These are phyloP conservation scores for Alternaria novae-zelandiae DNA, from an alignment of 2,329 filamentous ascomycete genomes.

Conservation along the genomic window DNA sequence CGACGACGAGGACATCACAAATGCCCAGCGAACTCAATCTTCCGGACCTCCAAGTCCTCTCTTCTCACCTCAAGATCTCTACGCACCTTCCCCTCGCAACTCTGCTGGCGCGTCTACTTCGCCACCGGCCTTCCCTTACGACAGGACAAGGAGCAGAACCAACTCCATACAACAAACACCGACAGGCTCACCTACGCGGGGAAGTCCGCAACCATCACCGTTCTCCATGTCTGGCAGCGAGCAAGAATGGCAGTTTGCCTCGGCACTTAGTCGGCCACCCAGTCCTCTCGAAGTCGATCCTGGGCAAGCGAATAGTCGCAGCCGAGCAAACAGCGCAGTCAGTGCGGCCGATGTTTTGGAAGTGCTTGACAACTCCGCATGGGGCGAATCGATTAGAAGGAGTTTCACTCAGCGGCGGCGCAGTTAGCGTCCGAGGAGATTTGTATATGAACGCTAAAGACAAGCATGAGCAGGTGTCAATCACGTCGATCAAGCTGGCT, in stretches of 20 bases:
- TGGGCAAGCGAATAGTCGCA: conserved; percentile 55
- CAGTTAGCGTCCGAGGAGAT: conserved; percentile 12
- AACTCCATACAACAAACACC: conserved; percentile 51
- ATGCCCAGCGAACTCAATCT: conserved; percentile 46
- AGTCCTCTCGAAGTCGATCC: conserved; percentile 43
- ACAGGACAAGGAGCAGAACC: conserved; percentile 39
- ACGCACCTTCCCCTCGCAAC: conserved; percentile 24
- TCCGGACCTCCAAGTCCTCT: conserved; percentile 43
- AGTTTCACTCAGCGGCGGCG: conserved; percentile 74
- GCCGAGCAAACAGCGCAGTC: conserved; percentile 71
- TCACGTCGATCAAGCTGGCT: conserved; percentile 14
- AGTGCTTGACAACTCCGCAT: conserved; percentile 86
- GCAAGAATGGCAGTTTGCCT: conserved; percentile 56
- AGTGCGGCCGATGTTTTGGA: conserved; percentile 80
- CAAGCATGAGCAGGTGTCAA: conserved; percentile 8
- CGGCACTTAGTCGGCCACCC: conserved; percentile 49
- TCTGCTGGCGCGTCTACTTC: conserved; percentile 34
- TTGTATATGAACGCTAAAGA: conserved; percentile 2
- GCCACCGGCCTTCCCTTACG: conserved; percentile 31
- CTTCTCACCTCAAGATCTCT: conserved; percentile 40
- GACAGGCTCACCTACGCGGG: conserved; percentile 40
- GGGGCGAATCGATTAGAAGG: conserved; percentile 89
- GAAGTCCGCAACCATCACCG: conserved; percentile 35
- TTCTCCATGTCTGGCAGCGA: conserved; percentile 36
- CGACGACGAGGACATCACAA: conserved; percentile 71